Conservation (phyloP, 2,329 filamentous ascomycete genomes). For the Trichoderma pleuroti region DNA sequence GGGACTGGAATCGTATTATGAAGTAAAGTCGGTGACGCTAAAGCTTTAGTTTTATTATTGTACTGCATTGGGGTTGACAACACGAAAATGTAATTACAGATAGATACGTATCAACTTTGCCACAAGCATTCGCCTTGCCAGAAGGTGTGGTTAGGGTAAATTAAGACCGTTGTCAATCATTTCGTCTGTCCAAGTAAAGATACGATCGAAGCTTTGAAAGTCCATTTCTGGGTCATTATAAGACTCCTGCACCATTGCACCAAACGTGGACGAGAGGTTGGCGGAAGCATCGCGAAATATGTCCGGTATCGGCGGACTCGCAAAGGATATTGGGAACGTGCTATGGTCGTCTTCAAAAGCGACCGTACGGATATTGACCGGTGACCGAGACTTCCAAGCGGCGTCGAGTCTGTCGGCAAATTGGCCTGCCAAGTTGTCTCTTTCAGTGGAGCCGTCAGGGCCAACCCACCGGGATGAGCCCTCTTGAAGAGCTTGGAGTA, state of each 20-base stretch:
- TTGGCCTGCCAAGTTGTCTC: slow-evolving; percentile 17
- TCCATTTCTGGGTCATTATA: slow-evolving; percentile 4
- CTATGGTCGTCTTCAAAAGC: slow-evolving; percentile 15
- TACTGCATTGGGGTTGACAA: background rate
- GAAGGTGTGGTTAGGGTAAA: background rate
- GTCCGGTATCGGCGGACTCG: slow-evolving; percentile 18
- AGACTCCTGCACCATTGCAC: background rate
- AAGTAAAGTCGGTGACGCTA: slow-evolving; percentile 30
- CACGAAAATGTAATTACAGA: background rate
- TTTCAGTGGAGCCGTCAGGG: background rate
- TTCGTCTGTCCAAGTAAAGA: slow-evolving; percentile 20
- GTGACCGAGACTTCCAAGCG: slow-evolving; percentile 14
- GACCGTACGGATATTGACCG: slow-evolving; percentile 18
- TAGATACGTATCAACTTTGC: background rate
- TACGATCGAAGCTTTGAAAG: slow-evolving; percentile 17
- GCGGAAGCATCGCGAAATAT: slow-evolving; percentile 13
- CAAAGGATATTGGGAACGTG: slow-evolving; percentile 10
- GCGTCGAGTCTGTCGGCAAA: slow-evolving; percentile 16
- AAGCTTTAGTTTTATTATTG: background rate
- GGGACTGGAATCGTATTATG: slow-evolving; percentile 38
- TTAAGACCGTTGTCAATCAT: slow-evolving; percentile 6
- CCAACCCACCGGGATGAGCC: slow-evolving; percentile 10
- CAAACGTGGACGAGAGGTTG: slow-evolving; percentile 3
- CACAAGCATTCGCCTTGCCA: background rate
- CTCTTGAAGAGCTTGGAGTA: slow-evolving; percentile 11